Evolutionary conservation across 2,329 filamentous ascomycete species (phyloP).

Genomic region (Aureobasidium sp.): DNA sequence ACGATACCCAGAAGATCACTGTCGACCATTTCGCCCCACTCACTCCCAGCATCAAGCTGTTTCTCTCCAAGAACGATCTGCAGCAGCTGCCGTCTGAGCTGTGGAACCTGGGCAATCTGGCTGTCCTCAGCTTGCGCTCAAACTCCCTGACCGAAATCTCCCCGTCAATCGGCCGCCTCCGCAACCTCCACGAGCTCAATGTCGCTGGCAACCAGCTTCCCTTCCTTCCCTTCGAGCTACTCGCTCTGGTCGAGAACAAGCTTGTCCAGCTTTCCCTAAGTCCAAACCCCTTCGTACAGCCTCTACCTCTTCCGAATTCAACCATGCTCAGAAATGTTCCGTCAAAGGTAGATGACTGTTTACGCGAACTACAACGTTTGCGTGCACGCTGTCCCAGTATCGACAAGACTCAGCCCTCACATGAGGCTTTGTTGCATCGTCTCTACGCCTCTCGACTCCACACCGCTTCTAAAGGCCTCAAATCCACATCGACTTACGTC

Average conservation of each 20-base stretch:
- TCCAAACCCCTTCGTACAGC: conserved; percentile 56
- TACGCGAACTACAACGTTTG: conserved; percentile 14
- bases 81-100: conserved; percentile 51
- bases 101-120: conserved; percentile 56
- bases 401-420: conserved; percentile 21
- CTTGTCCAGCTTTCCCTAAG: conserved; percentile 50
- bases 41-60: conserved; percentile 55
- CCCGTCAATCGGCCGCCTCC: conserved; percentile 50
- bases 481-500: conserved; percentile 25
- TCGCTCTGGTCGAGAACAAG: conserved; percentile 46
- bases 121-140: conserved; percentile 58
- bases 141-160: conserved; percentile 58
- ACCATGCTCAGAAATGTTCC: neutral
- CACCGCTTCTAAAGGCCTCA: conserved; percentile 11
- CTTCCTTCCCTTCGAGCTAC: conserved; percentile 56
- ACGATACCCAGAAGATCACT: conserved; percentile 39
- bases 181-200: conserved; percentile 56
- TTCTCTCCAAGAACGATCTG: conserved; percentile 55
- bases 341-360: neutral
- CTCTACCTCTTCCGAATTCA: neutral
- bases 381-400: conserved; percentile 17
- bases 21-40: conserved; percentile 54
- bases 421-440: conserved; percentile 19
- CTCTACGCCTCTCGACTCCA: conserved; percentile 19
- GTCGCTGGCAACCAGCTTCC: conserved; percentile 57